These are phyloP conservation scores for Themeda triandra DNA, from an alignment of 176 grass and related monocot genomes.

Conservation along the genomic window DNA sequence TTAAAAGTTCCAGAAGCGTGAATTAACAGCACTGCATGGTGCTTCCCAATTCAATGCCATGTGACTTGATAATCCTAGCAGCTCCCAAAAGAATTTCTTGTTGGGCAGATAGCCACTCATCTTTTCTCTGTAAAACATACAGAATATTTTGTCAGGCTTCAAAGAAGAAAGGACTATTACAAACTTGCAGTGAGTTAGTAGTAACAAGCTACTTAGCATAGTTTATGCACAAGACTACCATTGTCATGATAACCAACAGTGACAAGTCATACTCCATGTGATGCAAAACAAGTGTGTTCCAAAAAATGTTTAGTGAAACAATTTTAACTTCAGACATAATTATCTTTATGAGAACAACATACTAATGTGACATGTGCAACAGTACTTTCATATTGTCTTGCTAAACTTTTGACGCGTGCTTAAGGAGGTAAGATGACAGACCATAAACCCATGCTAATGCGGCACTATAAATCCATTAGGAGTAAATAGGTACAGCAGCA, in stretches of 20 bases:
- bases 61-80: constrained; percentile 60
- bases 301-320: not conserved
- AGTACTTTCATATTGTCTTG: not conserved
- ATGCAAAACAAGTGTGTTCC: not conserved
- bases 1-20: constrained; percentile 13
- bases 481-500: constrained; percentile 11
- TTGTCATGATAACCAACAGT: not conserved
- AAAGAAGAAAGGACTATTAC: not conserved
- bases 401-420: not conserved
- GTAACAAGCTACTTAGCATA: constrained; percentile 4
- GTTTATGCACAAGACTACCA: not conserved
- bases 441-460: not conserved
- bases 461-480: not conserved
- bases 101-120: constrained; percentile 56
- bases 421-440: not conserved
- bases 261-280: not conserved
- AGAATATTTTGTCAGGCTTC: constrained; percentile 15
- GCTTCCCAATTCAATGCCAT: constrained; percentile 70
- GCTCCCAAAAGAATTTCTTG: constrained; percentile 82
- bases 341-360: not conserved
- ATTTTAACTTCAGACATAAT: not conserved
- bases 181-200: not conserved
- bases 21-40: constrained; percentile 38
- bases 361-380: not conserved
- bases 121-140: constrained; percentile 56